phyloP scores from a whole-genome alignment of 83 land plant species.

The Thuja plicata region DNA sequence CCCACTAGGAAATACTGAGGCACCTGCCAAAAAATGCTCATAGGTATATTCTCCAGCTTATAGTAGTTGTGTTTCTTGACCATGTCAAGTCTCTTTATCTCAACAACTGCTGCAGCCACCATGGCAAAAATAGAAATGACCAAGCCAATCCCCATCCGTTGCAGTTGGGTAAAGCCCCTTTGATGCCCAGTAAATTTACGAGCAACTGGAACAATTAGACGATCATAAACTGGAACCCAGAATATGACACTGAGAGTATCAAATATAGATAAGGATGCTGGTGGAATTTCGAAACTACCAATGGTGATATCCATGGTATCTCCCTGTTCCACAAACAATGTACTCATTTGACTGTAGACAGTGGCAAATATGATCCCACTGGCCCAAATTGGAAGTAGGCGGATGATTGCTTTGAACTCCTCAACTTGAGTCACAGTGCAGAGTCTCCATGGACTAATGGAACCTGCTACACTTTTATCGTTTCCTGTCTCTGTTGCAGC shows the following conservation, averaged over 20 bases:
- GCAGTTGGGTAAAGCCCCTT: constrained; percentile 49
- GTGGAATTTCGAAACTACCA: constrained; percentile 47
- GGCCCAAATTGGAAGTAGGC: constrained; percentile 63
- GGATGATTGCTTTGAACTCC: constrained; percentile 48
- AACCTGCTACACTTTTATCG: constrained; percentile 17
- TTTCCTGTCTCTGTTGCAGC: constrained; percentile 40
- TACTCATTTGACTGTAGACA: constrained; percentile 53
- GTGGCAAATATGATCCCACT: constrained; percentile 47
- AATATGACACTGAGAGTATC: constrained; percentile 58
- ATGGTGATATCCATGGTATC: constrained; percentile 32
- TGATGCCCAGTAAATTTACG: constrained; percentile 37
- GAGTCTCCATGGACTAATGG: constrained; percentile 41
- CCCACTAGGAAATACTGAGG: constrained; percentile 64
- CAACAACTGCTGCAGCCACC: constrained; percentile 45
- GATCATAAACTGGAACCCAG: constrained; percentile 57
- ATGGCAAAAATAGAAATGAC: constrained; percentile 55
- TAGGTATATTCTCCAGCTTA: constrained; percentile 21
- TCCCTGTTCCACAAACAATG: constrained; percentile 55
- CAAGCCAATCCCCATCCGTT: constrained; percentile 60
- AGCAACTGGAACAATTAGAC: constrained; percentile 42
- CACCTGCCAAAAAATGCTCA: constrained; percentile 62
- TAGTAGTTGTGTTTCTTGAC: constrained; percentile 30
- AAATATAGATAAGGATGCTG: constrained; percentile 54
- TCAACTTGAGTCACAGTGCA: constrained; percentile 62
- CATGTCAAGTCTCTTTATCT: constrained; percentile 32